Base-by-base conservation (phyloP, 495 filamentous ascomycete species). In the Xeromyces bisporus region DNA sequence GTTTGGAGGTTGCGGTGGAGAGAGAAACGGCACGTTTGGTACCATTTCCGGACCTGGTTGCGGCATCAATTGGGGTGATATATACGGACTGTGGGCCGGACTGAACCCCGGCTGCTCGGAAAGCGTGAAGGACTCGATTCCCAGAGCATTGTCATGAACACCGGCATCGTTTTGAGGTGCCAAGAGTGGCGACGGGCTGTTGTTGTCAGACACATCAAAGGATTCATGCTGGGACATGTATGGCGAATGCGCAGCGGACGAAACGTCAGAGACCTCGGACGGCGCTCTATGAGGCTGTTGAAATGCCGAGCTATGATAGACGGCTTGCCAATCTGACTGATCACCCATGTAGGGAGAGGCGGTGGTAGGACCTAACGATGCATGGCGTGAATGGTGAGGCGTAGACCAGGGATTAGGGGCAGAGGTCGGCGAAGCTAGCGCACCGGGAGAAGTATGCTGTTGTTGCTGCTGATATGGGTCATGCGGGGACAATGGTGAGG, bases 261-360 rank as follows among this genome's bases (percentile, higher is more conserved):
- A 80, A 5, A 80, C 67, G 41, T 94, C 89, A 3, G 86, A 94
- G 41, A 79, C 80, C 47, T 94, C 89, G 5, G 87, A 94, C 1
- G 86, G 80, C 21, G 77, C 71, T 46, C 84, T 68, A 33, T 85
- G 71, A 50, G 94, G 85, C 4, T 60, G 57, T 33, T 77, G 71
- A 43, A 91, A 94, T 12, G 67, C 53, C 9, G 55, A 43, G 41
- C 75, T 72, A 26, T 57, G 57, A 33, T 70, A 63, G 49, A 83
- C 71, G 21, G 66, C 61, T 33, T 60, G 66, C 81, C 81, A 87
- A 32, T 84, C 77, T 26, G 43, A 31, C 35, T 76, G 78, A 7
- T 64, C 66, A 20, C 71, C 73, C 35, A 75, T 58, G 43, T 75
- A 78, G n/a, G n/a, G n/a, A 21, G 67, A 70, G 13, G 82, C 78